Conservation (phyloP, 2,329 filamentous ascomycete genomes). For the Shiraia sp. region DNA sequence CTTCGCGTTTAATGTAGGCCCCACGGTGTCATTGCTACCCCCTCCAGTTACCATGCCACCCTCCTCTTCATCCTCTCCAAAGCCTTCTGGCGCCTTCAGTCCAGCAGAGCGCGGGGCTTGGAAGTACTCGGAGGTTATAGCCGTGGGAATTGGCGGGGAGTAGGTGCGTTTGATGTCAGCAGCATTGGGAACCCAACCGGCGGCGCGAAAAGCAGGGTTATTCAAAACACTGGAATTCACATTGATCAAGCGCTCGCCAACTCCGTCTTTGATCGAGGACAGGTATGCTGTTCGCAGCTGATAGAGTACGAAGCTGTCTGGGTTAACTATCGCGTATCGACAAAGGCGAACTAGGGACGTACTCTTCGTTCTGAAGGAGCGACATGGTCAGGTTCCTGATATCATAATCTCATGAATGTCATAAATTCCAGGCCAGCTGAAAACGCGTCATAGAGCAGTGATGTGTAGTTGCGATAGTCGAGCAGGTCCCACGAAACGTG, state of each 20-base stretch:
- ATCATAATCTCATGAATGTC: conserved; percentile 20
- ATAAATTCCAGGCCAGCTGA: conserved; percentile 40
- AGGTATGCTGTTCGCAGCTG: conserved; percentile 81
- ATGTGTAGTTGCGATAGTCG: background rate
- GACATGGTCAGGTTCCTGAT: conserved; percentile 40
- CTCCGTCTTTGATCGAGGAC: conserved; percentile 77
- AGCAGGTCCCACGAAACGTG: conserved; percentile 7
- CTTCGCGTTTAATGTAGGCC: conserved; percentile 65
- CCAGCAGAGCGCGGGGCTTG: conserved; percentile 67
- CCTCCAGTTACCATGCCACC: conserved; percentile 71
- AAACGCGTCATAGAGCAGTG: conserved; percentile 10
- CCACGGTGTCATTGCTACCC: conserved; percentile 67
- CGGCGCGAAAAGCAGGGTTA: conserved; percentile 78
- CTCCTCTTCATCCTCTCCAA: conserved; percentile 73
- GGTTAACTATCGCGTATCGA: conserved; percentile 21
- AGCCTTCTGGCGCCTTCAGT: conserved; percentile 55
- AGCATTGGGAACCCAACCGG: conserved; percentile 76
- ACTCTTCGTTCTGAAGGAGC: conserved; percentile 52
- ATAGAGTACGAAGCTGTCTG: conserved; percentile 73
- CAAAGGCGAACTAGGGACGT: conserved; percentile 17
- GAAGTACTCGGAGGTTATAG: conserved; percentile 82
- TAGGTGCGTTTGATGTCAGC: conserved; percentile 80
- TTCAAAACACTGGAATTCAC: conserved; percentile 80
- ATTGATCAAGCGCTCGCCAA: conserved; percentile 81
- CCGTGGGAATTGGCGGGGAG: conserved; percentile 83